A percentile compares a stretch with the other conserved stretches of the same genome.
These are phyloP conservation scores for Smittium culicis DNA, from an alignment of 371 early-diverging fungal species.

Conservation along the genomic window DNA sequence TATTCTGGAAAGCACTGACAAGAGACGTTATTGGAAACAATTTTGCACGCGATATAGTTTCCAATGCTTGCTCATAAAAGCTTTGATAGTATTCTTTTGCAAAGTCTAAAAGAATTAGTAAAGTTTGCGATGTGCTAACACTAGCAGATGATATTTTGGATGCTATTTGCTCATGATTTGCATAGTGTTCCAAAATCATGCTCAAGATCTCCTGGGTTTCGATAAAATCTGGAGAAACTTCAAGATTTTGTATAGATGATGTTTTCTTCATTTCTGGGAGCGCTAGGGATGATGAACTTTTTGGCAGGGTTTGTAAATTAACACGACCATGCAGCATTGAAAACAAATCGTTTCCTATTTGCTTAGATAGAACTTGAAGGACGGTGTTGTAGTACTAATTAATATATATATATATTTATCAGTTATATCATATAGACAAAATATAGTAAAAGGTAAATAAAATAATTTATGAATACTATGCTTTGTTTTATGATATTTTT, in stretches of 20 bases:
- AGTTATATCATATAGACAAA: background rate
- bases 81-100: slow-evolving; percentile 35
- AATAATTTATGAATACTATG: background rate
- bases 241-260: background rate
- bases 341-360: slow-evolving; percentile 50
- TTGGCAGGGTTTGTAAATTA: background rate
- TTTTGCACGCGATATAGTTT: slow-evolving; percentile 33
- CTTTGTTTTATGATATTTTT: background rate
- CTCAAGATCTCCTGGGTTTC: slow-evolving; percentile 35
- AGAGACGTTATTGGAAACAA: slow-evolving; percentile 42
- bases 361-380: slow-evolving; percentile 52
- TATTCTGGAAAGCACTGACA: background rate
- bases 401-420: background rate
- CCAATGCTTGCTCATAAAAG: slow-evolving; percentile 37
- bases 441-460: background rate
- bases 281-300: too few relatives aligned
- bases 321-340: slow-evolving; percentile 4
- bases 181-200: slow-evolving; percentile 37
- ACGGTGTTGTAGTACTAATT: slow-evolving; percentile 55
- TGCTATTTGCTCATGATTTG: slow-evolving; percentile 33
- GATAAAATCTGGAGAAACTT: slow-evolving; percentile 7
- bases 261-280: background rate
- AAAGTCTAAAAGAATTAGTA: slow-evolving; percentile 46
- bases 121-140: slow-evolving; percentile 35
- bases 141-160: slow-evolving; percentile 27